Base-by-base conservation (phyloP, 225 moss, liverwort and hornwort species). In the Thuidium tamariscinum region DNA sequence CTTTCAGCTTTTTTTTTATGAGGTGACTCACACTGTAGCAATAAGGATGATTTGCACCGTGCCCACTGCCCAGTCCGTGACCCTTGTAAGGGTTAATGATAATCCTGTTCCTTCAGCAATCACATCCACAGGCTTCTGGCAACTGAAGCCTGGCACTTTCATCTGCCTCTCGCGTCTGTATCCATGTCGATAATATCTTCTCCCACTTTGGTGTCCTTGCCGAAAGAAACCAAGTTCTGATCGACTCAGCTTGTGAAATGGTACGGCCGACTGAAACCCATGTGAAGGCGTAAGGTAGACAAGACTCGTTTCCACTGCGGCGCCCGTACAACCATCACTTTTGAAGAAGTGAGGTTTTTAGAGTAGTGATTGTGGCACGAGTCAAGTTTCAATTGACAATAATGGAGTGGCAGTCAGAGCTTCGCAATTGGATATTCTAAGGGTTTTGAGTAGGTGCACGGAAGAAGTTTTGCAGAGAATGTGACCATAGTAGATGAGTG, bases 61-160 rank as follows among this genome's bases (percentile, higher is more conserved):
- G 37, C 13, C 13, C 2, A 39, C 4, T 4, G 4, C 7, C n/a
- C n/a, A n/a, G n/a, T n/a, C n/a, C n/a, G n/a, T n/a, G n/a, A 4
- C 4, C 7, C 8, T 68, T 8, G 25, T 8, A n/a, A 68, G 25
- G 25, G 2, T 8, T 69, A 41, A 25, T 69, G 69, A 8, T 69
- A 26, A 42, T 42, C 42, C 41, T 5, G 1, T 69, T 41, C 69
- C 60, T 60, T 60, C 12, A 60, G 60, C 60, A 27, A 27, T 60
- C 27, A 13, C 27, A 60, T 27, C 44, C 66, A 20, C n/a, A 14
- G 41, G 41, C 25, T 69, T 69, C 69, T n/a, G n/a, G n/a, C n/a
- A n/a, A n/a, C n/a, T n/a, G 15, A 22, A 25, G 41, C 15, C 9
- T 26, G 41, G 26, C 39, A 16, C 27, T 9, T 13, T 16, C 16